Conservation (phyloP, 805 yeast species). For the Lachancea sp. region DNA sequence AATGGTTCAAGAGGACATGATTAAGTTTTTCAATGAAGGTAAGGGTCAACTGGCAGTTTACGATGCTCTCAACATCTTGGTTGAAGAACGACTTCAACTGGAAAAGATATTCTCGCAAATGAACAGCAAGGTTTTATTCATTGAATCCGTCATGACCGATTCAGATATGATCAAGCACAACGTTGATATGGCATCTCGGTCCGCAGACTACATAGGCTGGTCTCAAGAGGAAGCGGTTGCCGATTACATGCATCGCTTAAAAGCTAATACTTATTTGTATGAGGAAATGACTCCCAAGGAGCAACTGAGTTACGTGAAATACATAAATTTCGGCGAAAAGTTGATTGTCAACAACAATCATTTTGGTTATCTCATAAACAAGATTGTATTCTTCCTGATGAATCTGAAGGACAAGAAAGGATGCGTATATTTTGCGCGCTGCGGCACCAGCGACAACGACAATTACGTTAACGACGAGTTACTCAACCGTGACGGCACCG, state of each 20-base stretch:
- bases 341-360: slow-evolving; percentile 73
- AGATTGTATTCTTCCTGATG: slow-evolving; percentile 88
- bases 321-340: slow-evolving; percentile 84
- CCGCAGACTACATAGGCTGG: slow-evolving; percentile 84
- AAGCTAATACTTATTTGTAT: slow-evolving; percentile 59
- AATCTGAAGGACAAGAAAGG: slow-evolving; percentile 84
- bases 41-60: slow-evolving; percentile 93
- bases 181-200: slow-evolving; percentile 75
- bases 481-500: slow-evolving; percentile 64
- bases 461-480: slow-evolving; percentile 75
- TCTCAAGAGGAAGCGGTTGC: slow-evolving; percentile 63
- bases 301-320: slow-evolving; percentile 68
- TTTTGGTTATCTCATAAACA: slow-evolving; percentile 82
- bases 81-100: slow-evolving; percentile 56
- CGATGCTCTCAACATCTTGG: slow-evolving; percentile 88
- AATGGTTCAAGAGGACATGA: slow-evolving; percentile 63
- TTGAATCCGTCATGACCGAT: slow-evolving; percentile 82
- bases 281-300: slow-evolving; percentile 58
- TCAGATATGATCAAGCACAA: slow-evolving; percentile 61
- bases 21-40: slow-evolving; percentile 61
- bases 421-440: slow-evolving; percentile 86
- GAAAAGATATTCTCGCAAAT: slow-evolving; percentile 46
- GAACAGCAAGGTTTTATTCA: slow-evolving; percentile 73
- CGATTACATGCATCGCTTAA: slow-evolving; percentile 71
- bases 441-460: slow-evolving; percentile 45